phyloP scores from a whole-genome alignment of 352 stramenopile species.

The Plasmopara viticola region DNA sequence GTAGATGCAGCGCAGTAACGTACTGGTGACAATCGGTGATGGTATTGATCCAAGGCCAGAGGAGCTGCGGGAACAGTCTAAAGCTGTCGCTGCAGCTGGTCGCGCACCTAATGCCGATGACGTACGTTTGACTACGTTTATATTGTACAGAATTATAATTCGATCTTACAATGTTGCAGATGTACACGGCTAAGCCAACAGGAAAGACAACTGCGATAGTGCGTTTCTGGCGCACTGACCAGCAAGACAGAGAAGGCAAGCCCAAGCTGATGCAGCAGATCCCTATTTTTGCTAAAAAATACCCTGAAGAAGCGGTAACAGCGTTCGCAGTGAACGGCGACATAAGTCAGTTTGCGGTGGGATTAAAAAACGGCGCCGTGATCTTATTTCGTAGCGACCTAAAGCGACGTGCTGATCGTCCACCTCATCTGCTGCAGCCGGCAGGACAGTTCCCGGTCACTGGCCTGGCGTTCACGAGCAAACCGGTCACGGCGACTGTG shows the following conservation, averaged over 20 bases:
- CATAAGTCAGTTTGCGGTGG: constrained; percentile 72
- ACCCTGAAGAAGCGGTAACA: constrained; percentile 81
- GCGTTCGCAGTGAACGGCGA: constrained; percentile 83
- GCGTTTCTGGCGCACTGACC: constrained; percentile 84
- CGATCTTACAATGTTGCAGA: constrained; percentile 19
- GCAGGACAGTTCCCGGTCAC: constrained; percentile 78
- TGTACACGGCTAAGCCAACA: constrained; percentile 61
- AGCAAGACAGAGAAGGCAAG: constrained; percentile 79
- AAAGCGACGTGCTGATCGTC: constrained; percentile 64
- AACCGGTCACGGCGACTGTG: constrained; percentile 54
- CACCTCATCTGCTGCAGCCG: constrained; percentile 67
- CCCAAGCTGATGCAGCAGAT: constrained; percentile 84
- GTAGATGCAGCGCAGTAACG: constrained; percentile 86
- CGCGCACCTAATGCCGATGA: constrained; percentile 52
- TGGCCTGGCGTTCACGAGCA: constrained; percentile 70
- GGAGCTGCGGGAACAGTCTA: constrained; percentile 70
- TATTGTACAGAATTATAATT: background rate
- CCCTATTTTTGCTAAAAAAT: constrained; percentile 84
- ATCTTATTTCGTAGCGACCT: constrained; percentile 79
- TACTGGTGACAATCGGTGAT: constrained; percentile 81
- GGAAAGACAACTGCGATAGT: constrained; percentile 68
- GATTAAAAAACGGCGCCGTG: constrained; percentile 76
- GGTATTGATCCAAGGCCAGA: constrained; percentile 78
- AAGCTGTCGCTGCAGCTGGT: constrained; percentile 69
- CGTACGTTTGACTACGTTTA: constrained; percentile 19